Evolutionary conservation across 139 green algal species (phyloP), one percentile per base, ranked within the genome.

Genomic region (Eudorina sp.): DNA sequence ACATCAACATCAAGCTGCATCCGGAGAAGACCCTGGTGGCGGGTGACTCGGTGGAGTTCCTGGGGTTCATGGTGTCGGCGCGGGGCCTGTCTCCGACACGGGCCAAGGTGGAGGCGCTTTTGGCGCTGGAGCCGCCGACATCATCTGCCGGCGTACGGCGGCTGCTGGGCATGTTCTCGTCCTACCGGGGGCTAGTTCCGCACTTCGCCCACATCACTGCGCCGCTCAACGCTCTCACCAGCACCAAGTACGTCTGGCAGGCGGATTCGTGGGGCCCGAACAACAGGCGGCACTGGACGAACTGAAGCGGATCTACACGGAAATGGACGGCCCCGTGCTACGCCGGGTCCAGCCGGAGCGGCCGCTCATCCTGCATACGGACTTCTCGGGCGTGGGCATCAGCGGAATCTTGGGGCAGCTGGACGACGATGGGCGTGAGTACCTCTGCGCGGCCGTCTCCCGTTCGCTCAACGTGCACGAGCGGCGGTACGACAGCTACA

Each of bases 251-350:
- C 14, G 16, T 43, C 29, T 40, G 62, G 29, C 5, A 7, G 8
- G 14, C 62, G n/a, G 6, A 41, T 4, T 19, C n/a, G 29, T 72
- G 62, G 62, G 29, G n/a, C 51, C 70, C 11, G 27, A 77, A 27
- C 69, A 89, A 3, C 45, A 85, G 38, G 89, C 29, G 62, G 62
- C 88, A 3, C 27, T 89, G 55, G 27, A 89, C 19, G 29, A 21
- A 4, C 16, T 92, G 46, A 92, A 92, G 72, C 19, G 76, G 1
- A 64, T 16, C 16, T 62, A 84, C 7, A 68, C 5, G 6, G 23
- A 68, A 3, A 66, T 27, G 62, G 36, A 58, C 53, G 41, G 48
- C 3, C 46, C n/a, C 9, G 83, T 18, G 11, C 81, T 34, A 3
- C 41, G 86, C 11, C 46, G 53, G 9, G 21, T 72, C 8, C n/a